phyloP scores from a whole-genome alignment of 2,329 filamentous ascomycete species.

The Dothistroma pini region DNA sequence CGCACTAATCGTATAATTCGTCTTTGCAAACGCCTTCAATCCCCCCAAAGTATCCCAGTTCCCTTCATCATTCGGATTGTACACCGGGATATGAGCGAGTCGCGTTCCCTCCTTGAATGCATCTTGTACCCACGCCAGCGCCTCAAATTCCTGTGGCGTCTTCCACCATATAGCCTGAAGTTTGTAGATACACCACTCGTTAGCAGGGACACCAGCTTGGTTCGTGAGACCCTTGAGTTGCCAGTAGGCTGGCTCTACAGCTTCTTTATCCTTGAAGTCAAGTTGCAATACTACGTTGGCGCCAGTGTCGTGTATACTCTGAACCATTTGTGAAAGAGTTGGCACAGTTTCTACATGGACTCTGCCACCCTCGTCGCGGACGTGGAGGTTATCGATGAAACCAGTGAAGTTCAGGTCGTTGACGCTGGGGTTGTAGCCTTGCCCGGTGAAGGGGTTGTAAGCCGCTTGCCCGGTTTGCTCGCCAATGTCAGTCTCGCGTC shows the following conservation, averaged over 20 bases:
- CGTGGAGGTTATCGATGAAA: slow-evolving; percentile 14
- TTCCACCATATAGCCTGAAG: slow-evolving; percentile 17
- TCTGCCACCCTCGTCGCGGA: slow-evolving; percentile 20
- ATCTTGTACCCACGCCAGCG: slow-evolving; percentile 20
- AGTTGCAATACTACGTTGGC: slow-evolving; percentile 21
- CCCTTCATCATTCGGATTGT: slow-evolving; percentile 9
- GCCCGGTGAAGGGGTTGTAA: slow-evolving; percentile 20
- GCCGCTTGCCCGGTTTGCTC: slow-evolving; percentile 12
- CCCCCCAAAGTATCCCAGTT: slow-evolving; percentile 15
- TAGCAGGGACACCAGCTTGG: background rate
- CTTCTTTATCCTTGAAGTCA: slow-evolving; percentile 20
- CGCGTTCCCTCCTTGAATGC: slow-evolving; percentile 5
- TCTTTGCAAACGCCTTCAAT: slow-evolving; percentile 4
- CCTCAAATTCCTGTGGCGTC: slow-evolving; percentile 17
- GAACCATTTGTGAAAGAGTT: slow-evolving; percentile 16
- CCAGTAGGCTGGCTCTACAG: slow-evolving; percentile 22
- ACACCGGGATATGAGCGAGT: slow-evolving; percentile 18
- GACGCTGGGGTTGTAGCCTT: slow-evolving; percentile 18
- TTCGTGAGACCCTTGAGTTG: slow-evolving; percentile 10
- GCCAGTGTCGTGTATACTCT: slow-evolving; percentile 18
- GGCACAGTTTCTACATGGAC: slow-evolving; percentile 18
- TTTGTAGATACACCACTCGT: slow-evolving; percentile 24
- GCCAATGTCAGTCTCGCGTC: slow-evolving; percentile 19
- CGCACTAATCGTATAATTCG: background rate
- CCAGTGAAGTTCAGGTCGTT: slow-evolving; percentile 12